Conservation (phyloP, 139 green algal genomes). For the Microglena sp. region DNA sequence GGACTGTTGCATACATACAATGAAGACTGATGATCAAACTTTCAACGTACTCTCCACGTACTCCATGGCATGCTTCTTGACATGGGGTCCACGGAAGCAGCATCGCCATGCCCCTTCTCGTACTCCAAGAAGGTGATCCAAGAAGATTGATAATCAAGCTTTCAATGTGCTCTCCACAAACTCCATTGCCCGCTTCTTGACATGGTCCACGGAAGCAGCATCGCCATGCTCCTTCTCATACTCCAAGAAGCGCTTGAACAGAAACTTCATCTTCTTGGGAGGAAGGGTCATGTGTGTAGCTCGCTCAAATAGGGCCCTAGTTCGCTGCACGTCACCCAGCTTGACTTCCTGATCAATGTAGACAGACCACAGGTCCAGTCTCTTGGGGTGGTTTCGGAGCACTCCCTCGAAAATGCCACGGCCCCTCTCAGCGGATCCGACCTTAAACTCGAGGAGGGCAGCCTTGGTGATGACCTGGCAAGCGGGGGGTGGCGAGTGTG, state of each 20-base stretch:
- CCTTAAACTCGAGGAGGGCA: conserved; percentile 78
- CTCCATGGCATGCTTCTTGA: conserved; percentile 80
- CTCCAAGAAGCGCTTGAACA: conserved; percentile 84
- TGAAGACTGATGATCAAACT: too few relatives aligned
- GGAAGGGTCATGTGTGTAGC: conserved; percentile 70
- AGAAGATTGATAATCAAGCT: too few relatives aligned
- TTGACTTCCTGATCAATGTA: conserved; percentile 93
- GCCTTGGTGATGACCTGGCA: conserved; percentile 45
- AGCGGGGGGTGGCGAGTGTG: neutral
- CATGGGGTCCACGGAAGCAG: conserved; percentile 53
- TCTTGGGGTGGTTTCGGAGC: conserved; percentile 84
- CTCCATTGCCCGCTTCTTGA: conserved; percentile 80
- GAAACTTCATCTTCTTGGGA: conserved; percentile 89
- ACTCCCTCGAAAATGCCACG: conserved; percentile 83
- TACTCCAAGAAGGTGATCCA: conserved; percentile 90
- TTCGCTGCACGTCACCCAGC: conserved; percentile 46
- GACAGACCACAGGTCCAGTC: conserved; percentile 90
- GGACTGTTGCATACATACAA: too few relatives aligned
- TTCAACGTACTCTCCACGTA: conserved; percentile 59
- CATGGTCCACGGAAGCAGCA: conserved; percentile 52
- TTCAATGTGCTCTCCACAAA: conserved; percentile 59
- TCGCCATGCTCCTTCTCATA: conserved; percentile 80
- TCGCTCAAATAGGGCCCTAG: conserved; percentile 78
- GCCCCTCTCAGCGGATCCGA: conserved; percentile 55
- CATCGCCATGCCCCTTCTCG: conserved; percentile 72